phyloP scores from a whole-genome alignment of 345 rosid species.

The Arabidopsis suecica region DNA sequence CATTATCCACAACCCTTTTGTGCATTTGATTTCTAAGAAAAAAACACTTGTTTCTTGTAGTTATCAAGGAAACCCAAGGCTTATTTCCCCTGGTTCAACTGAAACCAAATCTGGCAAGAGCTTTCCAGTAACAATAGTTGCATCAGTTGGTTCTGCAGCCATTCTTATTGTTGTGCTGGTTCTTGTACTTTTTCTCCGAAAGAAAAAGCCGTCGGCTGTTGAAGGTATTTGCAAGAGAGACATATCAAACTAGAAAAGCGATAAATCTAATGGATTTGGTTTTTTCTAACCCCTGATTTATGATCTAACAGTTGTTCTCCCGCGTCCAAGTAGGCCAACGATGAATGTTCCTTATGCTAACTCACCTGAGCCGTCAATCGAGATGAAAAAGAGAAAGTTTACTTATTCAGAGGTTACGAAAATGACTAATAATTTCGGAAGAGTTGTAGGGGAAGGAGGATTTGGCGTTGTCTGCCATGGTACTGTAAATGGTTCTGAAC shows the following conservation, averaged over 20 bases:
- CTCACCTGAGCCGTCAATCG: constrained; percentile 42
- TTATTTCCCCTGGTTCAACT: neutral
- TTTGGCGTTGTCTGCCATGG: constrained; percentile 59
- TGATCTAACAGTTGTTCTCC: constrained; percentile 26
- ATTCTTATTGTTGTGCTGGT: constrained; percentile 8
- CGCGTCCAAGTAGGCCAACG: neutral
- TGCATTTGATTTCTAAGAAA: neutral
- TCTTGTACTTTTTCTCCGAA: constrained; percentile 28
- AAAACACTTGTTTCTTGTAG: constrained; percentile 12
- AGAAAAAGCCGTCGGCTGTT: constrained; percentile 16
- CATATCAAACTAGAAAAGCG: neutral
- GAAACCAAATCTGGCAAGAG: too few relatives aligned
- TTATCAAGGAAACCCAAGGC: constrained; percentile 7
- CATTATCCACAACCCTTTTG: neutral
- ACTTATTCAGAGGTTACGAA: constrained; percentile 39
- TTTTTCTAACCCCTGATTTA: neutral
- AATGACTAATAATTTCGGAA: constrained; percentile 49
- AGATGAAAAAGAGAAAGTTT: constrained; percentile 42
- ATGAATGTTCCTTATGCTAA: neutral
- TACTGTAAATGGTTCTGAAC: constrained; percentile 41
- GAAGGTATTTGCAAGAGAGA: constrained; percentile 9
- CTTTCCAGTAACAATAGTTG: too few relatives aligned
- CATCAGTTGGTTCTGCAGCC: too few relatives aligned
- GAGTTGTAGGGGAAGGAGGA: constrained; percentile 56
- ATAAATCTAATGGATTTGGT: neutral